Conservation (phyloP, 331 rosid genomes). For the Pyracantha coccinea region DNA sequence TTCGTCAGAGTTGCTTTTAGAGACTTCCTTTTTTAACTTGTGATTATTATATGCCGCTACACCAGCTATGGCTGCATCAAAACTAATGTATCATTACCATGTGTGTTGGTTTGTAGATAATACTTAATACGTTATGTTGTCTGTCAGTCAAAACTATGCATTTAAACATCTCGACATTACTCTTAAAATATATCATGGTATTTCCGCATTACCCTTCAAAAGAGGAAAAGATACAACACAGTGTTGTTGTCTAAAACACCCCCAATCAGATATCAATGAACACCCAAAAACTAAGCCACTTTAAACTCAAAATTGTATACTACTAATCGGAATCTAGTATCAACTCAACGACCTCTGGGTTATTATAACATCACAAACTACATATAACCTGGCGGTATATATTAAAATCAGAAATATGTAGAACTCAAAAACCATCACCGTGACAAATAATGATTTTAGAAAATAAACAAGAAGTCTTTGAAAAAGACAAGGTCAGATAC, state of each 20-base stretch:
- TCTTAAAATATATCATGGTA: neutral
- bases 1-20: conserved; percentile 29
- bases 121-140: neutral
- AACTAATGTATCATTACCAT: neutral
- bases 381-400: neutral
- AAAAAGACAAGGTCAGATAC: conserved; percentile 21
- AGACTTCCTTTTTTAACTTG: conserved; percentile 74
- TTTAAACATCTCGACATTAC: neutral
- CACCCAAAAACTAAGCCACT: neutral
- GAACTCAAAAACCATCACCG: neutral
- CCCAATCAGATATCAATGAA: neutral
- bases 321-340: neutral
- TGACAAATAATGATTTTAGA: neutral
- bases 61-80: conserved; percentile 83
- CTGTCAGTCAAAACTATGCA: neutral
- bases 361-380: neutral
- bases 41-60: conserved; percentile 91
- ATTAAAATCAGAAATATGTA: neutral
- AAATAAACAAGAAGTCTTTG: neutral
- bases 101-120: neutral
- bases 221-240: neutral
- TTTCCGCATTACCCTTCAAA: neutral
- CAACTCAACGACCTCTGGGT: neutral
- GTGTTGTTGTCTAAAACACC: neutral
- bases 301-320: neutral